These are phyloP conservation scores for Didymella pinodella DNA, from an alignment of 2,329 filamentous ascomycete species.

Conservation along the genomic window DNA sequence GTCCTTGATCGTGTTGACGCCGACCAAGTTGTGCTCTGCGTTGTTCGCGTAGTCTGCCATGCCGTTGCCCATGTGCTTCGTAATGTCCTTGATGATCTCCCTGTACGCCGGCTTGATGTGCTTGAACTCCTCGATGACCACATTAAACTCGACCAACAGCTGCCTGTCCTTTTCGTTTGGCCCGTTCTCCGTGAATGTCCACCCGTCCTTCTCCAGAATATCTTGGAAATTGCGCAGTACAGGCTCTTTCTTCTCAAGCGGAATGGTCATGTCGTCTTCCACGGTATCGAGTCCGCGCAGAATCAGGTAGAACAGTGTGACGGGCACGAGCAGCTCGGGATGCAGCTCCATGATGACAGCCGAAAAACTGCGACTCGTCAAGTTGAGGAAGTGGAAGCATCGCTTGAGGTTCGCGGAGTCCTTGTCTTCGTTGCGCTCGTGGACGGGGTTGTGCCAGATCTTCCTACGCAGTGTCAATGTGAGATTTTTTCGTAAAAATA, in stretches of 20 bases:
- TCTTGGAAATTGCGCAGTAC: constrained; percentile 83
- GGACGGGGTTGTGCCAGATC: constrained; percentile 93
- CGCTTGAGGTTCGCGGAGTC: constrained; percentile 76
- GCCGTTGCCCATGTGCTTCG: constrained; percentile 93
- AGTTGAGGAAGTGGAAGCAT: constrained; percentile 86
- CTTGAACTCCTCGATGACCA: constrained; percentile 85
- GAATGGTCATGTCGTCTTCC: constrained; percentile 96
- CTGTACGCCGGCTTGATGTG: constrained; percentile 85
- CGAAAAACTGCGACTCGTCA: constrained; percentile 92
- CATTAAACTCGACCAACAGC: constrained; percentile 89
- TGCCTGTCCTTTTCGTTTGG: constrained; percentile 94
- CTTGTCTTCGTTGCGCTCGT: constrained; percentile 78
- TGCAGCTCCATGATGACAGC: constrained; percentile 96
- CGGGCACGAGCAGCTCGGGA: constrained; percentile 87
- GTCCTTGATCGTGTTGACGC: constrained; percentile 82
- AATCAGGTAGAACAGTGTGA: constrained; percentile 91
- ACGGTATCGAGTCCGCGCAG: constrained; percentile 96
- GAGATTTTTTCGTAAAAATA: not conserved
- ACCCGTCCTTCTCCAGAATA: constrained; percentile 81
- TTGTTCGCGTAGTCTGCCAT: constrained; percentile 97
- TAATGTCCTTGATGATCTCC: constrained; percentile 90
- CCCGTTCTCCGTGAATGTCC: constrained; percentile 87
- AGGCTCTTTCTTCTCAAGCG: constrained; percentile 81
- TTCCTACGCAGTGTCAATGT: constrained; percentile 68
- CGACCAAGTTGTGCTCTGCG: constrained; percentile 79